These are phyloP conservation scores for Cercophora samala DNA, from an alignment of 495 filamentous ascomycete species.

Conservation along the genomic window DNA sequence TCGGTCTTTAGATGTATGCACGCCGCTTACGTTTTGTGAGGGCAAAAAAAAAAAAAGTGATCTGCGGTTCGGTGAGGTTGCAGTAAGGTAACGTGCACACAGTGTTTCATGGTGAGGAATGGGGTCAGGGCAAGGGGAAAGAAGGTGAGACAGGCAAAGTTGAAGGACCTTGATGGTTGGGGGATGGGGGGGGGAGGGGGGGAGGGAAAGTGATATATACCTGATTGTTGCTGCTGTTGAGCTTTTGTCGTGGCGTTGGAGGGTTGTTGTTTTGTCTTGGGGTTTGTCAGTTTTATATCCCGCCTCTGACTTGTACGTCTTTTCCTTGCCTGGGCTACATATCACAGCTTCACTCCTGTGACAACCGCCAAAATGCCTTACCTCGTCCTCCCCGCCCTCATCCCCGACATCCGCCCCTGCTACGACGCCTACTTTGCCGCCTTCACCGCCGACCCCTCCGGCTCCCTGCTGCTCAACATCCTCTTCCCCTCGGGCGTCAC, in stretches of 20 bases:
- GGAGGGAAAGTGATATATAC: background rate
- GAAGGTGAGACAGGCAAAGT: background rate
- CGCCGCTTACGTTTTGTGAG: background rate
- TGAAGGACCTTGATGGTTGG: too few relatives aligned
- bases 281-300: background rate
- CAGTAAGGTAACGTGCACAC: background rate
- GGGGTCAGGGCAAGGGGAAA: background rate
- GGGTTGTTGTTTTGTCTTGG: background rate
- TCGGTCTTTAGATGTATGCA: too few relatives aligned
- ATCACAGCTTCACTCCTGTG: background rate
- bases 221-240: background rate
- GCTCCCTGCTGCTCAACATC: slow-evolving; percentile 32
- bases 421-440: slow-evolving; percentile 44
- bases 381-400: slow-evolving; percentile 38
- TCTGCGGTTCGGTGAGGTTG: background rate
- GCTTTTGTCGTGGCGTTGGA: background rate
- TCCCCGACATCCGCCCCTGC: slow-evolving; percentile 39
- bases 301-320: background rate
- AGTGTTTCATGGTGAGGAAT: background rate
- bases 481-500: slow-evolving; percentile 34
- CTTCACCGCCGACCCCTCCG: slow-evolving; percentile 28
- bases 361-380: slow-evolving; percentile 31
- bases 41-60: background rate
- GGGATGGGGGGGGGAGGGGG: too few relatives aligned
- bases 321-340: background rate